A percentile compares a stretch with the other conserved stretches of the same genome.
phyloP scores from a whole-genome alignment of 495 filamentous ascomycete genomes.

The Neurospora sp. region DNA sequence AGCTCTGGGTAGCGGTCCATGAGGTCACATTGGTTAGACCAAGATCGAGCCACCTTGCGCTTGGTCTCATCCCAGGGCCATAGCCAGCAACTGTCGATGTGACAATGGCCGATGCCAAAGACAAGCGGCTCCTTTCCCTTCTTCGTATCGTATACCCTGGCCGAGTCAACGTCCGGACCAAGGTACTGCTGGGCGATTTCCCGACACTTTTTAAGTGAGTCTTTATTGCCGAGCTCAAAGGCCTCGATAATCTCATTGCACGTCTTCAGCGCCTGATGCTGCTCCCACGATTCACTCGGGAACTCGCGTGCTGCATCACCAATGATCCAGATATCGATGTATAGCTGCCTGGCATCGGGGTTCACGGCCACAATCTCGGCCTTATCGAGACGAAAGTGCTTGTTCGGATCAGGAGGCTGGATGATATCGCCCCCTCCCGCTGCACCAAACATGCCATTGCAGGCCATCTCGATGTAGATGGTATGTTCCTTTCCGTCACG shows the following conservation, averaged over 20 bases:
- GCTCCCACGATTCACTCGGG: constrained; percentile 70
- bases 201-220: constrained; percentile 67
- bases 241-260: constrained; percentile 81
- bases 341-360: constrained; percentile 68
- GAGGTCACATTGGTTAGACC: constrained; percentile 90
- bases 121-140: constrained; percentile 59
- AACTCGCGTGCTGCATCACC: constrained; percentile 79
- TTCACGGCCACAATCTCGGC: constrained; percentile 91
- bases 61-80: constrained; percentile 99
- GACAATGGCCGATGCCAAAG: constrained; percentile 86
- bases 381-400: constrained; percentile 59
- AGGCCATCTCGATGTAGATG: constrained; percentile 96
- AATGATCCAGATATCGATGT: constrained; percentile 92
- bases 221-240: constrained; percentile 70
- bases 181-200: constrained; percentile 76
- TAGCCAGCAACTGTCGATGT: constrained; percentile 96
- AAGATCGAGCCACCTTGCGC: constrained; percentile 89
- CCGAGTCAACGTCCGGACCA: constrained; percentile 69
- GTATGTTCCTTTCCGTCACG: constrained; percentile 77
- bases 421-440: constrained; percentile 75
- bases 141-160: constrained; percentile 66
- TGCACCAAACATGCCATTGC: constrained; percentile 98
- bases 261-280: constrained; percentile 73
- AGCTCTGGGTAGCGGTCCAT: constrained; percentile 93
- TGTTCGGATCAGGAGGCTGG: constrained; percentile 78